These are phyloP conservation scores for Mortierella sp. DNA, from an alignment of 371 early-diverging fungal species.

Conservation along the genomic window DNA sequence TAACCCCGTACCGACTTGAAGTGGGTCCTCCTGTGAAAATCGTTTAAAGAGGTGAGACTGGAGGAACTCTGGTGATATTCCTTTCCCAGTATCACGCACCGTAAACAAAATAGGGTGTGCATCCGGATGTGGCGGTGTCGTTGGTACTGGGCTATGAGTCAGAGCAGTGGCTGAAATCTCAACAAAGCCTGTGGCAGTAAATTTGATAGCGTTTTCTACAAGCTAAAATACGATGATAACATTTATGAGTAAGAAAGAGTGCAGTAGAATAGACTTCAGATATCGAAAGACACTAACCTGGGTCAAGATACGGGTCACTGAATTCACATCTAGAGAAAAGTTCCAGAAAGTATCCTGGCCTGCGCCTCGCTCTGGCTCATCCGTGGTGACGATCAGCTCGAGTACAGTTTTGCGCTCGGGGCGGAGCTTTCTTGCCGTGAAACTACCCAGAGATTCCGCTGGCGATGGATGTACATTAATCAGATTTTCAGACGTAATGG, in stretches of 20 bases:
- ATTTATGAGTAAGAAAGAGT: not conserved
- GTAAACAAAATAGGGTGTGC: constrained; percentile 52
- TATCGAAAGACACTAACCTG: constrained; percentile 31
- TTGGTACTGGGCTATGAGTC: constrained; percentile 20
- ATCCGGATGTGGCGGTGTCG: constrained; percentile 40
- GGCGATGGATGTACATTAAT: constrained; percentile 20
- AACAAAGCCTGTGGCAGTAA: constrained; percentile 56
- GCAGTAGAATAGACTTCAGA: not conserved
- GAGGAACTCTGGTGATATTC: constrained; percentile 57
- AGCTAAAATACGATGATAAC: constrained; percentile 17
- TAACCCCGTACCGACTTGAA: constrained; percentile 57
- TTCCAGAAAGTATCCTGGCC: constrained; percentile 48
- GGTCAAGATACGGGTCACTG: constrained; percentile 53
- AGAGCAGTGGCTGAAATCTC: constrained; percentile 42
- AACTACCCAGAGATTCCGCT: constrained; percentile 15
- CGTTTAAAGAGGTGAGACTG: constrained; percentile 55
- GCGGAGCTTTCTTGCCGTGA: constrained; percentile 13
- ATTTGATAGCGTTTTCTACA: constrained; percentile 59
- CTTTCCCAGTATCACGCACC: constrained; percentile 58
- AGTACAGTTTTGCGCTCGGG: constrained; percentile 28
- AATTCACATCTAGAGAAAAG: constrained; percentile 41
- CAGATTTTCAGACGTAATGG: constrained; percentile 7
- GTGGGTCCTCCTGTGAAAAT: constrained; percentile 58
- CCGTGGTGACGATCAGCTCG: constrained; percentile 48
- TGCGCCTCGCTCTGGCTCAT: constrained; percentile 33